Conservation (phyloP, 2,329 filamentous ascomycete species). For the Colletotrichum sublineola region DNA sequence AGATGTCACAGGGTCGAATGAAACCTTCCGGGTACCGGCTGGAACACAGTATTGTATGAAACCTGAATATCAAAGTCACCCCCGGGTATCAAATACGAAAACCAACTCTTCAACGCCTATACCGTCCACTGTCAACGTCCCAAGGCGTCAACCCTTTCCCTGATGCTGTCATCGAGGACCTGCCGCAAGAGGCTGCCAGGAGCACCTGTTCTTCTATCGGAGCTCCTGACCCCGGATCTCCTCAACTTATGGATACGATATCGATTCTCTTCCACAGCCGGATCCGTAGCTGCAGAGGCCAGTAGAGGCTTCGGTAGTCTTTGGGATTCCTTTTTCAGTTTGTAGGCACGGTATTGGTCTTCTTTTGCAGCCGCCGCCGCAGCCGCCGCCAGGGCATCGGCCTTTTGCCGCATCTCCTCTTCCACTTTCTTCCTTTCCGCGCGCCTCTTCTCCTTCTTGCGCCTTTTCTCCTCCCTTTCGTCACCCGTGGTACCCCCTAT, state of each 20-base stretch:
- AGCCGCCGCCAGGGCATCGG: conserved; percentile 5
- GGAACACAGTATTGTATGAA: neutral
- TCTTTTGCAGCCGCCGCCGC: neutral
- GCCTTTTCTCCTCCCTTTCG: conserved; percentile 44
- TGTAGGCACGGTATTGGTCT: conserved; percentile 4
- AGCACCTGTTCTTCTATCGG: conserved; percentile 2
- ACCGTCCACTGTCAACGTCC: conserved; percentile 10
- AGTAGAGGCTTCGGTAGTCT: neutral
- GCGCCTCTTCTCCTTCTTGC: conserved; percentile 19
- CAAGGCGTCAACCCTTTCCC: conserved; percentile 27
- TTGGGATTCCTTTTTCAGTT: conserved; percentile 10
- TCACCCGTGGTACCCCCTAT: conserved; percentile 56
- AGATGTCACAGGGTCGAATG: no score
- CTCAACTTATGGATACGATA: conserved; percentile 18
- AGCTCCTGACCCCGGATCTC: conserved; percentile 3
- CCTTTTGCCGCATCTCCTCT: conserved; percentile 24
- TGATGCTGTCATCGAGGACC: conserved; percentile 34
- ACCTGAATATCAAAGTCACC: neutral
- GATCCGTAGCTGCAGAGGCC: conserved; percentile 4
- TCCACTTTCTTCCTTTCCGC: conserved; percentile 15
- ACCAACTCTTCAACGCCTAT: conserved; percentile 17
- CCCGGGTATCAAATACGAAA: conserved; percentile 12
- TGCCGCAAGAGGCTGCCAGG: conserved; percentile 20
- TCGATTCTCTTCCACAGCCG: neutral
- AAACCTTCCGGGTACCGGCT: neutral